These are phyloP conservation scores for Colletotrichum karsti DNA, from an alignment of 2,329 filamentous ascomycete species.

Conservation along the genomic window DNA sequence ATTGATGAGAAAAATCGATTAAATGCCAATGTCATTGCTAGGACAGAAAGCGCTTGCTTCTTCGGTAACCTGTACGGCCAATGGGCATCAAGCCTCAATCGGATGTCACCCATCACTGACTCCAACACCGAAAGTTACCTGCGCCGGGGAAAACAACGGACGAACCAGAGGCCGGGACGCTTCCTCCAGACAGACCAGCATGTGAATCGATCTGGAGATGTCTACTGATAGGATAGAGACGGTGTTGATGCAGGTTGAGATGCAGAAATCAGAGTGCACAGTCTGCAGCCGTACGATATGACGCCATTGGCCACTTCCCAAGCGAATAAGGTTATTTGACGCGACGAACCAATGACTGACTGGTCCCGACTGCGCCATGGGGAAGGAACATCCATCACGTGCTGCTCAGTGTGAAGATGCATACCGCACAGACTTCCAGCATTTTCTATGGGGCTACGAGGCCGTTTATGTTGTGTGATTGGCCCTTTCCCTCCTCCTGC, in stretches of 20 bases:
- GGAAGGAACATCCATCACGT: conserved; percentile 14
- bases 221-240: background rate
- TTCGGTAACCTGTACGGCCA: background rate
- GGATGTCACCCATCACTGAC: background rate
- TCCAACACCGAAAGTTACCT: background rate
- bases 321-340: conserved; percentile 20
- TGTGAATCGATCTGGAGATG: background rate
- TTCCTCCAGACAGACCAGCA: background rate
- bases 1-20: background rate
- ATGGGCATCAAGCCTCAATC: background rate
- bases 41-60: background rate
- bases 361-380: conserved; percentile 2
- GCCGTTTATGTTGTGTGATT: conserved; percentile 18
- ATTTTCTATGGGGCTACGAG: background rate
- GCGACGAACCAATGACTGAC: conserved; percentile 14
- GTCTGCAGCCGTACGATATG: conserved; percentile 12
- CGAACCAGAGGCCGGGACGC: background rate
- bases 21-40: background rate
- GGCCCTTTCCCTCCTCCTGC: background rate
- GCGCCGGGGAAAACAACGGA: background rate
- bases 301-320: conserved; percentile 11
- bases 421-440: background rate
- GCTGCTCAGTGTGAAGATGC: background rate
- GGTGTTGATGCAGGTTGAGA: background rate
- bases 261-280: background rate